phyloP scores from a whole-genome alignment of 2,329 filamentous ascomycete species.

The Exophiala mesophila region DNA sequence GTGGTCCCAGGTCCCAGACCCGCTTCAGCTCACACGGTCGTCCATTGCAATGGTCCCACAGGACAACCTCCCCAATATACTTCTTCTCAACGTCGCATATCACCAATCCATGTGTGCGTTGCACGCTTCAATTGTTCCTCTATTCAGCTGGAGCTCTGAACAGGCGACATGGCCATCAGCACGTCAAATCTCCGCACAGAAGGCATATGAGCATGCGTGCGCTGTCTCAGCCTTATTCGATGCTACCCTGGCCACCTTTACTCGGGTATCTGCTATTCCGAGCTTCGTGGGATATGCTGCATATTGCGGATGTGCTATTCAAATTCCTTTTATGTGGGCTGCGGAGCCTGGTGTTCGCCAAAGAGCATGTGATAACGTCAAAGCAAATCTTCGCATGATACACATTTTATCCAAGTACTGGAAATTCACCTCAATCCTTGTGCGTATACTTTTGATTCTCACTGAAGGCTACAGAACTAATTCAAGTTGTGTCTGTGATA shows the following conservation, averaged over 20 bases:
- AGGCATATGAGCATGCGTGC: background rate
- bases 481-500: background rate
- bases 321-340: constrained; percentile 10
- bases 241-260: background rate
- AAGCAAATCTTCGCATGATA: constrained; percentile 8
- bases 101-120: background rate
- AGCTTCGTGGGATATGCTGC: constrained; percentile 13
- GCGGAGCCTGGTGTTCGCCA: background rate
- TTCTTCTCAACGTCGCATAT: background rate
- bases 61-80: background rate
- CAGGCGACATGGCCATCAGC: background rate
- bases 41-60: background rate
- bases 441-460: background rate
- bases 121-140: background rate
- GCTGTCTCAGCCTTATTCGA: background rate
- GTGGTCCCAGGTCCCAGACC: constrained; percentile 3
- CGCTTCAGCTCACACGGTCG: too few relatives aligned
- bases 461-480: too few relatives aligned
- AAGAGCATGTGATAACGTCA: constrained; percentile 4
- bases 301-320: constrained; percentile 8
- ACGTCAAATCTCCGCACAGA: background rate
- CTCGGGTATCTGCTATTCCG: constrained; percentile 1
- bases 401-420: constrained; percentile 8
- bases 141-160: background rate
- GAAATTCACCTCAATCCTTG: constrained; percentile 10